Conservation (phyloP, 495 filamentous ascomycete species). For the Neurospora tetraspora region DNA sequence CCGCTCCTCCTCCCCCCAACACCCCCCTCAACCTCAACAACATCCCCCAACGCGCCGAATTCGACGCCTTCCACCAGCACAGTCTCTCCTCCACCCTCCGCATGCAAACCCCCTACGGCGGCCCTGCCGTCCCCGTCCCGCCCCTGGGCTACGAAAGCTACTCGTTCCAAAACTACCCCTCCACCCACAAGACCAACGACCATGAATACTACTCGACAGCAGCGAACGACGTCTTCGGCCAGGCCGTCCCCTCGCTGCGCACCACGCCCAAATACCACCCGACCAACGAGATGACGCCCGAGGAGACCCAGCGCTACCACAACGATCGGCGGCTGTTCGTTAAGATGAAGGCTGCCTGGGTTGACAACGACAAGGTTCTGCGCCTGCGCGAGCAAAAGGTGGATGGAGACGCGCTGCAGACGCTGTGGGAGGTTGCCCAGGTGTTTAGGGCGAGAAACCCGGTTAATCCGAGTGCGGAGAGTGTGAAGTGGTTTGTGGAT, state of each 20-base stretch:
- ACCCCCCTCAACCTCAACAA: background rate
- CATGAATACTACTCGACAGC: background rate
- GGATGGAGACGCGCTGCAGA: background rate
- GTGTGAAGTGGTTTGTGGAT: conserved; percentile 7
- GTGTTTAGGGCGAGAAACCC: background rate
- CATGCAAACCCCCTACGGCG: background rate
- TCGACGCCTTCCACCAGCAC: background rate
- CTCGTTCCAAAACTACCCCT: conserved; percentile 1
- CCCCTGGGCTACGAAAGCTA: background rate
- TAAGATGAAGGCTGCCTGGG: conserved; percentile 6
- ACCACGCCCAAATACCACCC: conserved; percentile 8
- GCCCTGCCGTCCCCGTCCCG: background rate
- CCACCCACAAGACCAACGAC: background rate
- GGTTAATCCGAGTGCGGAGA: background rate
- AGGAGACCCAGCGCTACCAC: background rate
- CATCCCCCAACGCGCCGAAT: background rate
- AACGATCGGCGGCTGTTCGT: conserved; percentile 1
- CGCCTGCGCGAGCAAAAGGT: background rate
- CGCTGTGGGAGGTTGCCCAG: conserved; percentile 11
- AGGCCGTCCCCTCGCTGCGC: background rate
- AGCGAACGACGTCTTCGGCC: background rate
- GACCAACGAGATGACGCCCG: conserved; percentile 3
- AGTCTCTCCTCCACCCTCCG: background rate
- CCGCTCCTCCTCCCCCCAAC: background rate
- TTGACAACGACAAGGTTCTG: background rate